Base-by-base conservation (phyloP, 495 filamentous ascomycete species). In the Penicillium waksmanii region DNA sequence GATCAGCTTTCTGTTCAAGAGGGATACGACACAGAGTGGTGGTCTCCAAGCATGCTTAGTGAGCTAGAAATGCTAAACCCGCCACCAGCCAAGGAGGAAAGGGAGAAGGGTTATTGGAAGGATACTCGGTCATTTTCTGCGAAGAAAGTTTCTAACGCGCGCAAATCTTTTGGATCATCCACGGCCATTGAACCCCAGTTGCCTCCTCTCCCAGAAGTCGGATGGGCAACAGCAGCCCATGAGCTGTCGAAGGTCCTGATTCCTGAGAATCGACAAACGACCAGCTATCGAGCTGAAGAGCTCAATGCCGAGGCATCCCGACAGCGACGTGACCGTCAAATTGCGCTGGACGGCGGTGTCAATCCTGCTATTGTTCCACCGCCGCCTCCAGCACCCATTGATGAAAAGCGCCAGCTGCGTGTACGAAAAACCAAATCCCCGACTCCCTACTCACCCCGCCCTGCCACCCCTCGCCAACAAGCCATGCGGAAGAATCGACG, bases 231-330 rank as follows among this genome's bases (percentile, higher is more conserved):
- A 42, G 92, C 92, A 13, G 80, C 92, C 0, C 81, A 87, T 65
- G 93, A 96, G 66, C 71, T 97, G 15, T 90, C 85, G 64, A 93
- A 91, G 68, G 71, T 93, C 5, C 83, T 98, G 25, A 89, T 97
- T 50, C 95, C 95, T 2, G 75, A 73, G 10, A 76, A 85, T 61
- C 81, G 91, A 10, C 84, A 90, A 70, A 91, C 87, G 0, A 79
- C 71, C 23, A 96, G 91, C 73, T 91, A 80, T 66, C 87, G 76
- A n/a, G 79, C 82, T 6, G 87, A 93, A 64, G 92, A 96, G 18
- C 78, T 96, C 31, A 85, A 86, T 60, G 83, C 83, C 2, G 84
- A 87, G 70, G 86, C 87, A 18, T 84, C 80, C 40, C 74, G 86
- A 57, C 73, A 79, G 53, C 76, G 85, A 56, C 76, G 82, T 52